Base-by-base conservation (phyloP, 169 alveolate genomes). In the Toxoplasma gondii region DNA sequence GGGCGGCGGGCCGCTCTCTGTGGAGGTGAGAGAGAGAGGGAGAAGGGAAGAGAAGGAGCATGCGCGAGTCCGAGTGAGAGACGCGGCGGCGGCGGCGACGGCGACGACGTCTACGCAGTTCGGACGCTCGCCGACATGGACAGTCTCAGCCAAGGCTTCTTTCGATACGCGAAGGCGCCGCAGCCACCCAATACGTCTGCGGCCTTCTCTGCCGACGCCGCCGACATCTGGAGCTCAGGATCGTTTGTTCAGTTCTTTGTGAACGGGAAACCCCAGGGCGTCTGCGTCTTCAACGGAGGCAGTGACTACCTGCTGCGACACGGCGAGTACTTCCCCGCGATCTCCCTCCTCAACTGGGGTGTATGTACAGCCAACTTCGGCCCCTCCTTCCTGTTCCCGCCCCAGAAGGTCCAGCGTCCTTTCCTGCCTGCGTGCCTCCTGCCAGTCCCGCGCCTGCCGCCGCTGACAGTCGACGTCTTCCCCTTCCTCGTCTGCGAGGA, bases 371-470 rank as follows among this genome's bases (percentile, higher is more conserved):
- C 82, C 45, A 92, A 92, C 87, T 92, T 92, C 78, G 94, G 94
- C 41, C 94, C 94, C 45, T 82, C 91, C 49, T 92, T 92, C 92
- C 54, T 88, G 88, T 83, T 41, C 39, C 92, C 92, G 39, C 92
- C 94, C 91, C 94, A 16, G 44, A 17, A 44, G 43, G 45, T 9
- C 84, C 84, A 22, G 67, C 67, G n/a, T 22, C 92, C 92, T 80
- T 92, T 67, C 54, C 83, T 53, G 44, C 94, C 94, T 10, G 45
- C 88, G 82, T 92, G 94, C 41, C 88, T 92, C 49, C 88, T 92
- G 45, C 94, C 94, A 87, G 96, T 97, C 91, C 95, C 94, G 54
- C 96, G 38, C 16, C 92, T 80, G 27, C 92, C 94, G 39, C 94
- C 94, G 9, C 88, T 92, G 70, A 92, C 94, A 39, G 69, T n/a